Base-by-base conservation (phyloP, 805 yeast genomes). In the Schizosaccharomyces osmophilus region DNA sequence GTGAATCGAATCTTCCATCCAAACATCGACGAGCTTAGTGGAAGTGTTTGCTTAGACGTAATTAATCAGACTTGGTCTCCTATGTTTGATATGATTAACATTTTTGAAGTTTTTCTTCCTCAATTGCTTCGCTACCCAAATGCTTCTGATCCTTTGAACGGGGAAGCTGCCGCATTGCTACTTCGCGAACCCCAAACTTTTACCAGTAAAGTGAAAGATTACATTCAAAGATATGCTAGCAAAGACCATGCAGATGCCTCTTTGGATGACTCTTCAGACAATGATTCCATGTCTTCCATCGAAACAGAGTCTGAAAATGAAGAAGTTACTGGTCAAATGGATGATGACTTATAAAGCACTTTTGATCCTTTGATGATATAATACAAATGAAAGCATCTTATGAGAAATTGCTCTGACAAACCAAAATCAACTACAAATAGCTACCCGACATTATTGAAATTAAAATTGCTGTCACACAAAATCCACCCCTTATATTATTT, bases 11-110 rank as follows among this genome's bases (percentile, higher is more conserved):
- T 93, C 22, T 89, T 81, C 73, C 98, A 90, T 70, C 98, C 98
- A 5, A 90, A 90, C 69, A 88, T 90, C 64, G 98, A 90, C 69
- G 94, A 88, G 69, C 77, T 81, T 32, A 67, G 81, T 17, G 98
- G 98, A 0, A 82, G 94, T 0, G 96, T 90, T 5, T 90, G 98
- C 72, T 79, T 90, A 60, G 97, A 90, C 70, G 97, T 93, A 19
- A 89, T 90, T 65, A 90, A 90, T 70, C 96, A 90, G 69, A 87
- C 97, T 0, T 90, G 98, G 98, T 85, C 95, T 54, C 97, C 98
- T 1, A 85, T 90, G 87, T 90, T 88, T 75, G 97, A 93, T 62
- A 78, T 93, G 65, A 75, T 83, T 65, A 93, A 93, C 70, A 85
- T 90, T 31, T 87, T 93, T 70, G 97, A 90, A 68, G 83, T 87